Percentiles rank a stretch among this genome's conserved stretches.
Evolutionary conservation across 176 grass and related monocot genomes (phyloP).

Genomic region (Luzula sylvatica): DNA sequence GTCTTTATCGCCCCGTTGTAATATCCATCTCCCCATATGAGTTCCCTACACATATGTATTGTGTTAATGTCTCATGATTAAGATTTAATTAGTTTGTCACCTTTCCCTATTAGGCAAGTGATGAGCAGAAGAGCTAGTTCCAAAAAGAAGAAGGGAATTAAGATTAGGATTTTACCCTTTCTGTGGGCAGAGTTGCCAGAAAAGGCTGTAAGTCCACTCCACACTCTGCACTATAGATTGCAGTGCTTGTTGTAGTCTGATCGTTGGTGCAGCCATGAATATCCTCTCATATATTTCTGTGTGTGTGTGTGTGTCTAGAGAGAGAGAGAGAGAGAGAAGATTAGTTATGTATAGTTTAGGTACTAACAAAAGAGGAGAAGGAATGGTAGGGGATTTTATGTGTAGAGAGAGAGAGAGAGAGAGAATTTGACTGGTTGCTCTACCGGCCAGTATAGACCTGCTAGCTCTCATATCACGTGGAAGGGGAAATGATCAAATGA

Average conservation of each 20-base stretch:
- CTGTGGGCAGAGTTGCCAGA: constrained; percentile 64
- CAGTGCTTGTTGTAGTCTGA: constrained; percentile 33
- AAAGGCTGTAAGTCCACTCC: constrained; percentile 79
- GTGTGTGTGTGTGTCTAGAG: not conserved
- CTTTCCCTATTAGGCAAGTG: not conserved
- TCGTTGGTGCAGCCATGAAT: constrained; percentile 21
- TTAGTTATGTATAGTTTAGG: constrained; percentile 10
- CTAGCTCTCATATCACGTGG: constrained; percentile 21
- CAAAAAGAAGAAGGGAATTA: not conserved
- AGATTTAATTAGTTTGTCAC: not conserved
- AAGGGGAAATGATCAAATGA: not conserved
- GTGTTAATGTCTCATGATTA: not conserved
- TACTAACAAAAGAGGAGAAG: constrained; percentile 1
- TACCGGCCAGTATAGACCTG: constrained; percentile 32
- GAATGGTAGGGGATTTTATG: not conserved
- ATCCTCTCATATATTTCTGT: not conserved
- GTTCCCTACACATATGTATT: constrained; percentile 19
- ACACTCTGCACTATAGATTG: constrained; percentile 52
- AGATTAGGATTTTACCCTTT: constrained; percentile 33
- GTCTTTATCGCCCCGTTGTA: constrained; percentile 88
- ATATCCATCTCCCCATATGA: constrained; percentile 76
- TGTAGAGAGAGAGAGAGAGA: not conserved
- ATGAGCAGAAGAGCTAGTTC: not conserved
- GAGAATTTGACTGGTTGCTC: constrained; percentile 69
- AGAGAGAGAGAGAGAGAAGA: not conserved